phyloP scores from a whole-genome alignment of 1,284 basidiomycete species.

The Agaricales sp. region DNA sequence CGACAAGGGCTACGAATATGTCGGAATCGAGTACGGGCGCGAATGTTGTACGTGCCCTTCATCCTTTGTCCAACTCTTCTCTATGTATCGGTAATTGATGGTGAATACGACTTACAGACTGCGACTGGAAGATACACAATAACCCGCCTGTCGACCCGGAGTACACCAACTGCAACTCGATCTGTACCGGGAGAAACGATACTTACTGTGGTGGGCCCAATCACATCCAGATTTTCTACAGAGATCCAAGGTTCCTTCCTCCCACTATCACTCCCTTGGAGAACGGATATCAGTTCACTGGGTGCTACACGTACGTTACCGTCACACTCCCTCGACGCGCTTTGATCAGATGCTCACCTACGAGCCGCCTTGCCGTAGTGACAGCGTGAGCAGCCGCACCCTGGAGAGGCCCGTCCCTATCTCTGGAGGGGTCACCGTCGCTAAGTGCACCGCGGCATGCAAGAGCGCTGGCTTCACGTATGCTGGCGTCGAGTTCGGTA shows the following conservation, averaged over 20 bases:
- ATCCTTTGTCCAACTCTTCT: no score
- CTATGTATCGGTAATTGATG: no score
- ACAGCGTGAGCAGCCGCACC: not conserved
- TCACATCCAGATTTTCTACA: not conserved
- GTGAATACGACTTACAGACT: no score
- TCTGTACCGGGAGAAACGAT: not conserved
- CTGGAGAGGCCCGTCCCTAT: not conserved
- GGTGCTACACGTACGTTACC: not conserved
- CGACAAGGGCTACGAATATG: not conserved
- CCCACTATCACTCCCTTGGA: not conserved
- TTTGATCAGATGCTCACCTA: no score
- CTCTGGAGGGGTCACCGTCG: not conserved
- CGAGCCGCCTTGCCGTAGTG: no score
- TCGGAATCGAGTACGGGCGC: not conserved
- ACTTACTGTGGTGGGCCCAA: not conserved
- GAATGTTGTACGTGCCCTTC: no score
- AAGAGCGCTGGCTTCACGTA: not conserved
- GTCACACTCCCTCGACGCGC: no score
- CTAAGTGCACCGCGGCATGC: not conserved
- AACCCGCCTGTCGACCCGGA: not conserved
- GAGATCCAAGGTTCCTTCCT: not conserved
- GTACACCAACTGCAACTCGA: not conserved
- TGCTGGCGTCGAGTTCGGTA: not conserved
- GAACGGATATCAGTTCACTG: not conserved
- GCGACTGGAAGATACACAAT: not conserved